Evolutionary conservation across 371 early-diverging fungal genomes (phyloP).

Genomic region (Dentiscutata heterogama): DNA sequence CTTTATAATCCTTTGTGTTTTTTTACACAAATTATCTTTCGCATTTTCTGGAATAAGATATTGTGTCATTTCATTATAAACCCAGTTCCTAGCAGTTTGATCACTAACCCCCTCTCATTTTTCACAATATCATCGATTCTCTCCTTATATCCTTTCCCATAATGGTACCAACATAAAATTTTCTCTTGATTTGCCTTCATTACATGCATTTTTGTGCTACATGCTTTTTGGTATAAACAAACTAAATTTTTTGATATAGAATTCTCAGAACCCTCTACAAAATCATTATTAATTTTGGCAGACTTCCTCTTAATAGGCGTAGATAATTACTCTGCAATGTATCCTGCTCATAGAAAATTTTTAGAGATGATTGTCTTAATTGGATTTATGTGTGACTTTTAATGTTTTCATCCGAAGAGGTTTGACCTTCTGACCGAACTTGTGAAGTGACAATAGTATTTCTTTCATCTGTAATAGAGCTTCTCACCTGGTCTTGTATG

Average conservation of each 20-base stretch:
- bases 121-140: constrained; percentile 25
- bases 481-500: background rate
- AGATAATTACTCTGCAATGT: constrained; percentile 11
- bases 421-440: background rate
- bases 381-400: background rate
- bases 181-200: constrained; percentile 32
- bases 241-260: constrained; percentile 23
- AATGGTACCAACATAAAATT: constrained; percentile 40
- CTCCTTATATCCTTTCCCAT: constrained; percentile 24
- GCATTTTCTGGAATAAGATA: background rate
- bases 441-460: background rate
- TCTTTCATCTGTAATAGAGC: background rate
- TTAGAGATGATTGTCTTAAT: background rate
- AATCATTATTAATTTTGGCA: constrained; percentile 1
- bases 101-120: background rate
- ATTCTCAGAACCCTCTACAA: background rate
- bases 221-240: constrained; percentile 30
- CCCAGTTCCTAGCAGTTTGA: background rate
- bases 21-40: constrained; percentile 1
- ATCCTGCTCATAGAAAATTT: background rate
- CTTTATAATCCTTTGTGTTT: constrained; percentile 28
- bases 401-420: too few species aligned
- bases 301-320: constrained; percentile 5
- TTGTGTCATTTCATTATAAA: constrained; percentile 18
- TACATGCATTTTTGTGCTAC: constrained; percentile 12